phyloP scores from a whole-genome alignment of 202 grass and related monocot species.

The Schoenoplectus tabernaemontani region DNA sequence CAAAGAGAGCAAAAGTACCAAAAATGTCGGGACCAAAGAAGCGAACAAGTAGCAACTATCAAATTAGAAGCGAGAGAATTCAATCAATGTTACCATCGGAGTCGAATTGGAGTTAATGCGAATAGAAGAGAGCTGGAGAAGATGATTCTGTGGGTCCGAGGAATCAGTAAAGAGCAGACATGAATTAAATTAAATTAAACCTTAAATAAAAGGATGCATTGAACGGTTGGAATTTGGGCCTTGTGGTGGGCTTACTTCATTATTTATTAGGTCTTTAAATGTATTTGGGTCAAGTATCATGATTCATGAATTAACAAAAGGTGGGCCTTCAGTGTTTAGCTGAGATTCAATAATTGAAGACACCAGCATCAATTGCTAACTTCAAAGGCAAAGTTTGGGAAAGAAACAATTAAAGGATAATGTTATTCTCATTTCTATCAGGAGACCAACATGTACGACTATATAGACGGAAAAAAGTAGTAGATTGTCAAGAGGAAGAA shows the following conservation, averaged over 20 bases:
- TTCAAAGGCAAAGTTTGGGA: no score
- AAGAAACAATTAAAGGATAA: no score
- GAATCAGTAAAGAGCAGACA: neutral
- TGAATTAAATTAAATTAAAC: no score
- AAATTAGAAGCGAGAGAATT: neutral
- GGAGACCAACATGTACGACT: no score
- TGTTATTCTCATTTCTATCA: no score
- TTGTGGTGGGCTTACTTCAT: neutral
- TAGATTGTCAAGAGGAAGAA: no score
- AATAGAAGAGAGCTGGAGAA: neutral
- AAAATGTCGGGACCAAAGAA: neutral
- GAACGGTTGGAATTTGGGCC: neutral
- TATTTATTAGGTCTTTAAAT: neutral
- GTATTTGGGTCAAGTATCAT: neutral
- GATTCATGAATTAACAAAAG: no score
- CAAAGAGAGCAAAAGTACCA: neutral
- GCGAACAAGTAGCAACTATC: neutral
- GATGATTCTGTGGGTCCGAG: neutral
- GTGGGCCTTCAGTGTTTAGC: no score
- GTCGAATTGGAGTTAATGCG: neutral
- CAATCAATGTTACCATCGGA: neutral
- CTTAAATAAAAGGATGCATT: neutral
- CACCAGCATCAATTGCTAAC: no score
- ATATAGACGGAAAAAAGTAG: no score
- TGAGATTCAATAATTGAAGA: no score